A percentile compares a stretch with the other conserved stretches of the same genome.
phyloP scores from a whole-genome alignment of 805 yeast genomes.

The Lachancea thermotolerans region DNA sequence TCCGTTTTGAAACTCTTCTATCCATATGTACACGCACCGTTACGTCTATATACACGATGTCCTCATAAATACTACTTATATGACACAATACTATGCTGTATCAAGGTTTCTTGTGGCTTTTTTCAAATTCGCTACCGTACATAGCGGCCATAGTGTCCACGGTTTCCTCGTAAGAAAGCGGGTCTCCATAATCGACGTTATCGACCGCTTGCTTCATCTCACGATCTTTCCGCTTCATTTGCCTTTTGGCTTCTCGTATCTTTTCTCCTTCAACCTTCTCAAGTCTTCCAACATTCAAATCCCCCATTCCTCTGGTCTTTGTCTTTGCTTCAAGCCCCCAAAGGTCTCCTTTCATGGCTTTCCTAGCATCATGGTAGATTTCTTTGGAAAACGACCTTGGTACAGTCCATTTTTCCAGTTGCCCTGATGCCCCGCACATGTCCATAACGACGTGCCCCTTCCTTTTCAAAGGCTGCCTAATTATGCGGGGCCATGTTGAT shows the following conservation, averaged over 20 bases:
- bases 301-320: slow-evolving; percentile 30
- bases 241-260: slow-evolving; percentile 16
- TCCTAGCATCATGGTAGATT: slow-evolving; percentile 84
- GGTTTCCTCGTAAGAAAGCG: slow-evolving; percentile 6
- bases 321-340: slow-evolving; percentile 75
- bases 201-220: slow-evolving; percentile 16
- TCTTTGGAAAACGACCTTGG: slow-evolving; percentile 71
- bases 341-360: slow-evolving; percentile 73
- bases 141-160: slow-evolving; percentile 14
- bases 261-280: slow-evolving; percentile 22
- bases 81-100: no score
- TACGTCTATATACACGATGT: no score
- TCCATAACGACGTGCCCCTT: slow-evolving; percentile 78
- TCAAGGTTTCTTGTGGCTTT: no score
- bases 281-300: slow-evolving; percentile 21
- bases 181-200: slow-evolving; percentile 10
- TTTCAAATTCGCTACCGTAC: slow-evolving; percentile 15
- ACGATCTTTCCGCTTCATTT: slow-evolving; percentile 15
- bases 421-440: slow-evolving; percentile 74
- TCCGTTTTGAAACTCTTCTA: no score
- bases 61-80: no score
- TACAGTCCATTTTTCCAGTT: slow-evolving; percentile 79
- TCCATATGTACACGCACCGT: no score
- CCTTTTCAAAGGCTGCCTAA: slow-evolving; percentile 64
- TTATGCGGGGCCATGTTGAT: slow-evolving; percentile 63